Base-by-base conservation (phyloP, 1,284 basidiomycete species). In the Ganoderma meredithae region DNA sequence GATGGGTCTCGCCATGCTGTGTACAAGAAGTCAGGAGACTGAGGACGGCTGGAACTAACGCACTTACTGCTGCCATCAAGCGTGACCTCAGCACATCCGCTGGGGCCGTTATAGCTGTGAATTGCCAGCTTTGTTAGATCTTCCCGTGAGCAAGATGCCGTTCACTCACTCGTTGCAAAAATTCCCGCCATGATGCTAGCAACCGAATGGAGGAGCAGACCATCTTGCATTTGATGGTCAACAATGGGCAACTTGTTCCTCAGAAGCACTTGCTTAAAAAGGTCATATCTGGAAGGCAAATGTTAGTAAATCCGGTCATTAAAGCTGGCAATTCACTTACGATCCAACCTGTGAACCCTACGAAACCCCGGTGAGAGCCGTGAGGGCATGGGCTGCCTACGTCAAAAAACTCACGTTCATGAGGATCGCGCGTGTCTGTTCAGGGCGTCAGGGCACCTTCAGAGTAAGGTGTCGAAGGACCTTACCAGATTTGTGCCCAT, bases 271-370 rank as follows among this genome's bases (percentile, higher is more conserved):
- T 83, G 77, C 81, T 97, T 97, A 86, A 96, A 94, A 77, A 88
- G 90, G 80, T 97, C 95, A 79, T 97, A 97, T 63, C 95, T 96
- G 70, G 7, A 44, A 25, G 27, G 59, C 0, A 7, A 62, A 65
- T 68, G 63, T 55, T 64, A 61, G 31, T 60, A 65, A 70, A 53
- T 13, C 27, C 49, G 60, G 61, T 60, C 60, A 39, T 17, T 52
- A 27, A n/a, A 52, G 31, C 17, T 17, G 41, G 71, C 41, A 58
- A 44, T 72, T 1, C 22, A 85, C 94, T 84, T 78, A 95, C 93
- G 95, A 95, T 79, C 91, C 94, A 47, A 97, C 90, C 86, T 97
- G 95, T 15, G 92, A 93, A 47, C 84, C 86, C 91, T 92, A 72
- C 36, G 61, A 73, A 58, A 66, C 60, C 59, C 66, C 65, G 73